Evolutionary conservation across 768 basidiomycete species (phyloP).

Genomic region (Cystofilobasidium capitatum): DNA sequence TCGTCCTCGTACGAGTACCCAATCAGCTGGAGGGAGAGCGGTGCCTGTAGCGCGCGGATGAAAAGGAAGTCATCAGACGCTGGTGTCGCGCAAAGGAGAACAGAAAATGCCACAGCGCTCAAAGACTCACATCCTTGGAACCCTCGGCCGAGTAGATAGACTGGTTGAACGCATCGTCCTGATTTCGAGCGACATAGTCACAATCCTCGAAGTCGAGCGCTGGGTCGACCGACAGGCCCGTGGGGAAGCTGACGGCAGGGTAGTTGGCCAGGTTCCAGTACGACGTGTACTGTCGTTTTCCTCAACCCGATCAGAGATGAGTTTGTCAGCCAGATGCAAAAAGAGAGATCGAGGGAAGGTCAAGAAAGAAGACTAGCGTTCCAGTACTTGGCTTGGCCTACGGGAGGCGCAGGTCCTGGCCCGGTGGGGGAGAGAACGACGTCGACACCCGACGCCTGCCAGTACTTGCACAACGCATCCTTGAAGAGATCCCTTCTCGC

Average conservation of each 20-base stretch:
- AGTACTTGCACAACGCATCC: neutral
- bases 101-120: neutral
- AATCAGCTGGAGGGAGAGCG: neutral
- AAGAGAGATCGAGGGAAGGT: too few relatives aligned
- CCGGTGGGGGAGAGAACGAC: neutral
- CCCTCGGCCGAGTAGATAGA: neutral
- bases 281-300: neutral
- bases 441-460: neutral
- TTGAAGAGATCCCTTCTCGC: neutral
- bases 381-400: neutral
- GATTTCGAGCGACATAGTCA: neutral
- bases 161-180: neutral
- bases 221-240: neutral
- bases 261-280: conserved; percentile 61
- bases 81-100: too few relatives aligned
- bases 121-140: neutral
- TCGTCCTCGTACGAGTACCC: neutral
- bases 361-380: neutral
- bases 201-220: neutral
- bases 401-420: neutral
- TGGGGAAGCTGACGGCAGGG: conserved; percentile 52
- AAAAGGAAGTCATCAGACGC: neutral
- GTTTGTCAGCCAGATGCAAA: too few relatives aligned
- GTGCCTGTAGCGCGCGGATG: neutral
- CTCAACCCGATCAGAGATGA: too few relatives aligned